Evolutionary conservation across 495 filamentous ascomycete species (phyloP).

Genomic region (Aspergillus panamensis): DNA sequence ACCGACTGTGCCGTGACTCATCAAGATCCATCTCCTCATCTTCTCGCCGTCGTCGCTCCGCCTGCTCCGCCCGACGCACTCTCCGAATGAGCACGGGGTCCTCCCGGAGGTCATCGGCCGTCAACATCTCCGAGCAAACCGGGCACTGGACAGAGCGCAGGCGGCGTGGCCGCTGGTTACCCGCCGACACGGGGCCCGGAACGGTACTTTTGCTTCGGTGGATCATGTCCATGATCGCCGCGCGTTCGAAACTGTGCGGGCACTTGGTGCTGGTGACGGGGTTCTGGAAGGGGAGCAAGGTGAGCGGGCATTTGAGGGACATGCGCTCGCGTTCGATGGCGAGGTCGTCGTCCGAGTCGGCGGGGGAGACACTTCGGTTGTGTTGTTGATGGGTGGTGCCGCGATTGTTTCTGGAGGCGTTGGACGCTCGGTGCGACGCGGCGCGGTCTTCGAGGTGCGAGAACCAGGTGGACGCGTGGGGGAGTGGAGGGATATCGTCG

Average conservation of each 20-base stretch:
- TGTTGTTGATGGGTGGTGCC: constrained; percentile 13
- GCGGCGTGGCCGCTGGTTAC: constrained; percentile 9
- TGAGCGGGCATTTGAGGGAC: constrained; percentile 78
- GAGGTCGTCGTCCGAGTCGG: constrained; percentile 65
- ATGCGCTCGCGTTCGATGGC: constrained; percentile 65
- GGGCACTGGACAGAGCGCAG: constrained; percentile 46
- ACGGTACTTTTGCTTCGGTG: constrained; percentile 27
- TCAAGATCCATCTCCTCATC: constrained; percentile 31
- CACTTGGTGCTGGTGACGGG: constrained; percentile 75
- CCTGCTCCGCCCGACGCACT: constrained; percentile 37
- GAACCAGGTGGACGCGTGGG: constrained; percentile 73
- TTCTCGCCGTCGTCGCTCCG: constrained; percentile 35
- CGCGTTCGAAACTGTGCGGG: constrained; percentile 76
- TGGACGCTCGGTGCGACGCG: not conserved
- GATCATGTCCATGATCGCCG: constrained; percentile 66
- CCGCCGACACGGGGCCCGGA: constrained; percentile 22
- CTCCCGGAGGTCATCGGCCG: constrained; percentile 37
- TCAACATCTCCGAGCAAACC: constrained; percentile 42
- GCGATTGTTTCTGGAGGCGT: not conserved
- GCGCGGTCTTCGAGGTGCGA: constrained; percentile 42
- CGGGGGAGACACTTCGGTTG: constrained; percentile 5
- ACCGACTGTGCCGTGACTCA: constrained; percentile 6
- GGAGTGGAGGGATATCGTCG: constrained; percentile 59
- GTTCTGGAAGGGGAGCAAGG: constrained; percentile 65
- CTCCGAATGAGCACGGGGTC: constrained; percentile 44